Percentiles rank a stretch among this genome's conserved stretches.
These are phyloP conservation scores for Mucuna pruriens DNA, from an alignment of 306 rosid species.

Conservation along the genomic window DNA sequence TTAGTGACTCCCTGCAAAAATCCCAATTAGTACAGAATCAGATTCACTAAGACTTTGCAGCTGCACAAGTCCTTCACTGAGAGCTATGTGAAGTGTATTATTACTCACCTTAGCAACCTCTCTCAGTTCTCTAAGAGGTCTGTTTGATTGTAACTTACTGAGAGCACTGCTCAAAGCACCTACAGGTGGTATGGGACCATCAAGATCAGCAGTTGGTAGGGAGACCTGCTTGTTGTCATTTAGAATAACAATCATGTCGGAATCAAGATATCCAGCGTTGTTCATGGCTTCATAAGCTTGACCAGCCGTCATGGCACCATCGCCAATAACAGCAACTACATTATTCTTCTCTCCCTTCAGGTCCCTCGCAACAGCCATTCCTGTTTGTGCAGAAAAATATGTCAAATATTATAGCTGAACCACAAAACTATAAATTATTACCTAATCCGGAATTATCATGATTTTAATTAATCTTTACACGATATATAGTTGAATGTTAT, in stretches of 20 bases:
- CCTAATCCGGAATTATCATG: no score
- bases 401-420: constrained; percentile 24
- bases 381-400: constrained; percentile 49
- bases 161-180: constrained; percentile 97
- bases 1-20: constrained; percentile 81
- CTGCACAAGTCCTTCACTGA: background rate
- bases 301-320: constrained; percentile 97
- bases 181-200: constrained; percentile 84
- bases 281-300: constrained; percentile 99
- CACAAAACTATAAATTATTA: no score
- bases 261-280: constrained; percentile 90
- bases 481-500: no score
- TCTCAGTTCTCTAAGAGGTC: constrained; percentile 85
- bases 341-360: constrained; percentile 70
- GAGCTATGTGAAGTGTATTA: constrained; percentile 7
- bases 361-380: constrained; percentile 97
- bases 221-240: constrained; percentile 95
- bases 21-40: constrained; percentile 34
- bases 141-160: constrained; percentile 81
- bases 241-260: constrained; percentile 86
- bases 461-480: no score
- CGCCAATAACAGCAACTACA: constrained; percentile 81
- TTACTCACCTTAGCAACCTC: constrained; percentile 85
- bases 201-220: constrained; percentile 84
- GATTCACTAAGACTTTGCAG: constrained; percentile 12